Base-by-base conservation (phyloP, 768 basidiomycete species). In the Russula sp. region DNA sequence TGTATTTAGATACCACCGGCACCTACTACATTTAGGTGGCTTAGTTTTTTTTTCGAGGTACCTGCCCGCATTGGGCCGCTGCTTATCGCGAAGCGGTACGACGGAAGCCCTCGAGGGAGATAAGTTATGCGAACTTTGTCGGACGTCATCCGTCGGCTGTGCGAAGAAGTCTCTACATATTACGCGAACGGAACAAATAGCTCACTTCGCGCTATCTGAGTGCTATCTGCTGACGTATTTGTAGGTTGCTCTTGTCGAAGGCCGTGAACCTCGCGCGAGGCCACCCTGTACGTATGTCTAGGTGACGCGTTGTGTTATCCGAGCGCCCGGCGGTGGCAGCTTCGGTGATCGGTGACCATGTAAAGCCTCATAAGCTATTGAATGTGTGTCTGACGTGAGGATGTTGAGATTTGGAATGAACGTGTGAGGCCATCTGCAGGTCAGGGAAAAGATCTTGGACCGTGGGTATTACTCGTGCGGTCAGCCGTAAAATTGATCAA, bases 1-100 rank as follows among this genome's bases (percentile, higher is more conserved):
- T 40, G 6, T 54, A 48, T 53, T 40, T 63, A 63, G 62, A 45
- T 47, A n/a, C 44, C 13, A 45, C 34, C 18, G 56, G 34, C 22
- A 13, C 34, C 40, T 27, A 13, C 31, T 16, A 14, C 40, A 59
- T 1, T 40, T 20, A 47, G 34, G 42, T 35, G 31, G 3, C 16
- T 47, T 45, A 22, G 27, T 1, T 13, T 34, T 61, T 31, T 61
- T 54, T 61, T 54, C 49, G 50, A 53, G 18, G 45, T 44, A 37
- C 18, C 35, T 18, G 49, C 13, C 13, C 10, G 35, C 16, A 48
- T 39, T 27, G 27, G 16, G 48, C 37, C 7, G 34, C 34, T 55
- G 45, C 63, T 64, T 64, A 64, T 64, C 63, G 63, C 58, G 57
- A 64, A 64, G 53, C 45, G 6, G 22, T 6, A 59, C 59, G 57